These are phyloP conservation scores for Fusarium sp. DNA, from an alignment of 2,329 filamentous ascomycete species.

Conservation along the genomic window DNA sequence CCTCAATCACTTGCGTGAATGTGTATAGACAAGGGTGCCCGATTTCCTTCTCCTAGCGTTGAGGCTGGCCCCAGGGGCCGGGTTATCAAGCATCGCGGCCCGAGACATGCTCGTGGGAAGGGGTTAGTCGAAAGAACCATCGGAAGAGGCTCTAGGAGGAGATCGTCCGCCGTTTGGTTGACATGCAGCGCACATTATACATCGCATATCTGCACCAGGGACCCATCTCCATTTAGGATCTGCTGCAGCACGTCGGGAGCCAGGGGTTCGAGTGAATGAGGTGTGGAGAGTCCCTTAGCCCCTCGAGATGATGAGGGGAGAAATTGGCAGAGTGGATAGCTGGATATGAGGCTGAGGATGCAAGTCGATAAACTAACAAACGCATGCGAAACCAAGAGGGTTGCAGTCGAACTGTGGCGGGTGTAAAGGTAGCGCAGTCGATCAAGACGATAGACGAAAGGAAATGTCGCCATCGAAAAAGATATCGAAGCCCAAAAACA, in stretches of 20 bases:
- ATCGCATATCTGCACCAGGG: conserved; percentile 30
- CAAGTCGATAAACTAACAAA: conserved; percentile 17
- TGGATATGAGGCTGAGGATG: conserved; percentile 36
- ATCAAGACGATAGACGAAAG: conserved; percentile 11
- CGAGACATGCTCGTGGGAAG: conserved; percentile 20
- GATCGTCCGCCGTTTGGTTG: conserved; percentile 25
- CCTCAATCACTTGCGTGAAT: conserved; percentile 24
- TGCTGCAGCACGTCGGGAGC: conserved; percentile 34
- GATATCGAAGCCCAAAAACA: neutral
- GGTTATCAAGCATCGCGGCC: conserved; percentile 5
- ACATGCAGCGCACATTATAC: conserved; percentile 35
- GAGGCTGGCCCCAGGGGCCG: conserved; percentile 3
- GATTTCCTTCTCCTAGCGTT: conserved; percentile 6
- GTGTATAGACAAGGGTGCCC: conserved; percentile 15
- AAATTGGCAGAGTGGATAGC: conserved; percentile 12
- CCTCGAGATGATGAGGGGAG: conserved; percentile 13
- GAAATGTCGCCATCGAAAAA: conserved; percentile 4
- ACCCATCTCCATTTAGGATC: conserved; percentile 42
- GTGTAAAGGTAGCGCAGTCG: conserved; percentile 26
- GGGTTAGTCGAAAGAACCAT: conserved; percentile 19
- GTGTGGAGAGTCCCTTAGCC: conserved; percentile 29
- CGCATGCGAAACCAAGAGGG: conserved; percentile 14
- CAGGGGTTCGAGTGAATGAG: conserved; percentile 12
- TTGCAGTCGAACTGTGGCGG: conserved; percentile 18
- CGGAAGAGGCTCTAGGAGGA: conserved; percentile 24